Base-by-base conservation (phyloP, 2,329 filamentous ascomycete species). In the Moelleriella libera region DNA sequence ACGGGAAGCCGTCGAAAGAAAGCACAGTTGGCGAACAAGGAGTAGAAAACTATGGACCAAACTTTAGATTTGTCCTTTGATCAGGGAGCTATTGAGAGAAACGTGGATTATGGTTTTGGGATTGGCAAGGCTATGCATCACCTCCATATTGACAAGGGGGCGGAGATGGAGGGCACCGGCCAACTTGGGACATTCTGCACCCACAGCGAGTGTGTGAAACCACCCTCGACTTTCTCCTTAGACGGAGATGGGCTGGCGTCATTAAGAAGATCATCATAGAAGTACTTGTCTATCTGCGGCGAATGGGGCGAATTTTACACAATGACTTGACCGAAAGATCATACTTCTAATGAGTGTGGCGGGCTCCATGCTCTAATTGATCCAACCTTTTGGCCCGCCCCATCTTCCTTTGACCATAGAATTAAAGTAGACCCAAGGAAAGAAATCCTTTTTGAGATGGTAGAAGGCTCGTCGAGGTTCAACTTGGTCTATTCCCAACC, bases 401-500 rank as follows among this genome's bases (percentile, higher is more conserved):
- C 78, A 82, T 6, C 67, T 75, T 5, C 78, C 78, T 62, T 77
- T 80, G 6, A 82, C 69, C 70, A 80, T 73, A 39, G 68, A 69
- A 39, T 74, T 70, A 47, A 68, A 71, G 60, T 82, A 82, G 3
- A 82, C 78, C 78, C 78, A 82, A 0, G 78, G 78, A 61, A 82
- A 82, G 55, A 82, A 82, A 55, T 81, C 72, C 63, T 78, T 82
- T 67, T 82, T 82, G 43, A 82, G 53, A 54, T 80, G 65, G 53
- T 78, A 82, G 56, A 82, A 82, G 0, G 71, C 64, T 4, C 71
- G 68, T 4, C 76, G 68, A 2, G 78, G 78, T 8, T 62, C 61
- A 0, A 59, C 69, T 59, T 82, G 78, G 53, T 82, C 76, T 6
- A 81, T 66, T 1, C 76, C 77, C 11, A 80, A 60, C 57, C 60